phyloP scores from a whole-genome alignment of 148 eudicot species.

The Linanthus parryae region DNA sequence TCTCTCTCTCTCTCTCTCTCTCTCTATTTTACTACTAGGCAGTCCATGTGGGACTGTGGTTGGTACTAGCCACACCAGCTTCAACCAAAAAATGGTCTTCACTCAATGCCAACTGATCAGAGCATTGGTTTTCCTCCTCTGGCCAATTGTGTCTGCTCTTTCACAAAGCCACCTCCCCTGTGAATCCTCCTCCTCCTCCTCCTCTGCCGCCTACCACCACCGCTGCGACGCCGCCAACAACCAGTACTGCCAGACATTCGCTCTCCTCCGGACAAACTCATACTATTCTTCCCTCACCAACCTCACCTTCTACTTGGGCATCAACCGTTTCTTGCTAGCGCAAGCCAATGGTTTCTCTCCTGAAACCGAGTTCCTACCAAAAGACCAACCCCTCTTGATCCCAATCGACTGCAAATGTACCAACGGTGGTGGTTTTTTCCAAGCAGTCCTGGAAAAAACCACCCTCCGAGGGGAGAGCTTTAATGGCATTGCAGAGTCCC shows the following conservation, averaged over 20 bases:
- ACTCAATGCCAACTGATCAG: conserved; percentile 16
- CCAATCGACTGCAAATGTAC: conserved; percentile 58
- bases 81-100: no score
- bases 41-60: conserved; percentile 20
- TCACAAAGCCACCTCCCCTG: conserved; percentile 27
- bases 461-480: conserved; percentile 42
- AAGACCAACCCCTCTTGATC: conserved; percentile 40
- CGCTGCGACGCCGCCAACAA: neutral
- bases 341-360: conserved; percentile 42
- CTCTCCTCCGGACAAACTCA: conserved; percentile 41
- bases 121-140: conserved; percentile 11
- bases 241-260: conserved; percentile 37
- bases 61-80: conserved; percentile 19
- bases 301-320: conserved; percentile 47
- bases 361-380: conserved; percentile 34
- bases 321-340: conserved; percentile 27
- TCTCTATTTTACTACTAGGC: conserved; percentile 12
- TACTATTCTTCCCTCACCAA: conserved; percentile 41
- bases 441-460: conserved; percentile 33
- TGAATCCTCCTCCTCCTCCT: conserved; percentile 18
- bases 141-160: conserved; percentile 21
- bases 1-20: conserved; percentile 15
- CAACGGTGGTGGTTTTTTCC: conserved; percentile 23
- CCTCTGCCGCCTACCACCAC: conserved; percentile 25
- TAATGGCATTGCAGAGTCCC: conserved; percentile 33